A percentile compares a stretch with the other conserved stretches of the same genome.
Evolutionary conservation across 2,329 filamentous ascomycete species (phyloP).

Genomic region (Pseudogymnoascus sp.): DNA sequence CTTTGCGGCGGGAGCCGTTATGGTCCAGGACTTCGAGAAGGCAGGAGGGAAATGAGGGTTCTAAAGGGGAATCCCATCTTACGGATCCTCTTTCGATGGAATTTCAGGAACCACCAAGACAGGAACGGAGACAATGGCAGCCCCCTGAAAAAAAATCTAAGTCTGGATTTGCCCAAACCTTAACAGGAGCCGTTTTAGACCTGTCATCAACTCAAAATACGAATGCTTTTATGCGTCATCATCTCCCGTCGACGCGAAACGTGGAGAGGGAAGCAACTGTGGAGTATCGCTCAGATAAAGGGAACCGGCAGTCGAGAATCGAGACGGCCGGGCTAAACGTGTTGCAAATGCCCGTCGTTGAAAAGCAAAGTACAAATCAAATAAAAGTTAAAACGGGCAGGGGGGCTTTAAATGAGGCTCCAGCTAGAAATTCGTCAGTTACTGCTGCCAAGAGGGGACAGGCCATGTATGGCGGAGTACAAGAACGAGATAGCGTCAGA

Average conservation of each 20-base stretch:
- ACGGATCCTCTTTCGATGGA: conserved; percentile 23
- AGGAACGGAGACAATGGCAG: conserved; percentile 15
- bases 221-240: not conserved
- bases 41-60: not conserved
- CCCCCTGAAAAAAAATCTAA: not conserved
- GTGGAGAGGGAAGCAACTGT: not conserved
- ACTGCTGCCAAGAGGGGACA: not conserved
- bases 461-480: not conserved
- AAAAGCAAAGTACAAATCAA: not conserved
- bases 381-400: not conserved
- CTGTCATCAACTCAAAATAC: conserved; percentile 28
- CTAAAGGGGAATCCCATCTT: not conserved
- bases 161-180: conserved; percentile 40
- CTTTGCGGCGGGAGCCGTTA: not conserved
- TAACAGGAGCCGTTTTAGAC: conserved; percentile 41
- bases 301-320: not conserved
- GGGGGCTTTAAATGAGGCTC: not conserved
- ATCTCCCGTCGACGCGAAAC: not conserved
- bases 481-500: not conserved
- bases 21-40: not conserved
- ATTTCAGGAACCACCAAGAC: conserved; percentile 28
- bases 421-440: not conserved
- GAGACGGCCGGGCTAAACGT: not conserved
- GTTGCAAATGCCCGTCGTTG: not conserved
- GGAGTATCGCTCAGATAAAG: not conserved